Percentiles rank a stretch among this genome's conserved stretches.
Evolutionary conservation across 768 basidiomycete genomes (phyloP).

Genomic region (Suillus weaverae): DNA sequence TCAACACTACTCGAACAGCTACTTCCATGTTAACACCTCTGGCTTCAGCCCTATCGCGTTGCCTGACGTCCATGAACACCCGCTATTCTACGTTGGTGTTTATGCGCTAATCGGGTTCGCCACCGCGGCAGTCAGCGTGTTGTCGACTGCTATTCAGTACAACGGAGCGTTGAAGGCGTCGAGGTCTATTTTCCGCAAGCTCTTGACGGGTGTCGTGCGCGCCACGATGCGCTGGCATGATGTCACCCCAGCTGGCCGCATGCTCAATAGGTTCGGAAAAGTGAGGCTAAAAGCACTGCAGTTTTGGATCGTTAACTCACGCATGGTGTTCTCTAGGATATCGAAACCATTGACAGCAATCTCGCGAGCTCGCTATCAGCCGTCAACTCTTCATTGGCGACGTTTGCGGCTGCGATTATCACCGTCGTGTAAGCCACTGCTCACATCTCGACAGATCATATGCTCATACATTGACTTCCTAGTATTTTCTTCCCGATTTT

Average conservation of each 20-base stretch:
- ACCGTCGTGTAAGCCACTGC: constrained; percentile 56
- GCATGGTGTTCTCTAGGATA: constrained; percentile 45
- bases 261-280: constrained; percentile 85
- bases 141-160: constrained; percentile 54
- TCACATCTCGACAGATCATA: constrained; percentile 13
- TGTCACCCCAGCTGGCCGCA: constrained; percentile 76
- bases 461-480: constrained; percentile 6
- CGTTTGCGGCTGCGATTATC: constrained; percentile 73
- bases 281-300: constrained; percentile 27
- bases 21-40: constrained; percentile 16
- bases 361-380: constrained; percentile 67
- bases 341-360: constrained; percentile 83
- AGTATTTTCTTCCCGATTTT: constrained; percentile 81
- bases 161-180: constrained; percentile 47
- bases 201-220: constrained; percentile 69
- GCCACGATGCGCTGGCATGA: constrained; percentile 88
- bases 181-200: constrained; percentile 41
- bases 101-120: constrained; percentile 62
- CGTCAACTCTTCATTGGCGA: constrained; percentile 77
- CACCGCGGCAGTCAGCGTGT: constrained; percentile 47
- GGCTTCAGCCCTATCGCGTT: constrained; percentile 21
- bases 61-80: constrained; percentile 57
- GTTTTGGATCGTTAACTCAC: constrained; percentile 1
- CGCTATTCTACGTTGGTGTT: constrained; percentile 69
- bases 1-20: constrained; percentile 17